Evolutionary conservation across 2,329 filamentous ascomycete species (phyloP), one percentile per base, ranked within the genome.

Genomic region (Aspergillus ochraceus): DNA sequence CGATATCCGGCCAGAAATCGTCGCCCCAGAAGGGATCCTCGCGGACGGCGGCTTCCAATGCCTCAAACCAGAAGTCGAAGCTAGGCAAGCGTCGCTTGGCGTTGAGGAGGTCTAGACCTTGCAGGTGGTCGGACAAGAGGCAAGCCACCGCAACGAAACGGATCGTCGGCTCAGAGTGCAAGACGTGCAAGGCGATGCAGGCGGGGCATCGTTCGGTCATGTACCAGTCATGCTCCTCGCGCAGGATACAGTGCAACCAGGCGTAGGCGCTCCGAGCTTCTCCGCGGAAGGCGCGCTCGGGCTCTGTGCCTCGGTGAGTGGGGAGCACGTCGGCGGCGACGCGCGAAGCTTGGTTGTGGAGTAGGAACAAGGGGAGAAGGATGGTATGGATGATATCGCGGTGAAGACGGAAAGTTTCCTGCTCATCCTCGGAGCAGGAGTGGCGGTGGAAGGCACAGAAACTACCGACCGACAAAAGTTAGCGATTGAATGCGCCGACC

Each of bases 311-410:
- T 59, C 79, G 79, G 46, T 72, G 71, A 30, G 77, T 80, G 59
- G 80, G 80, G 10, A 85, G 76, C 1, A 78, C 79, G 22, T 78
- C 78, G 30, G 79, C 75, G 2, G 84, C 84, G 32, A 85, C 76
- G 1, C 76, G 76, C 30, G 80, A 79, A n/a, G 84, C 83, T 63
- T 83, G 82, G 60, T 79, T 77, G 71, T 83, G 83, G 55, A 87
- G 79, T 61, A 84, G 77, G 36, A 84, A 82, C 9, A 87, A 74
- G n/a, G 84, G 85, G 53, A 84, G 80, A 55, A 86, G 78, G 14
- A 86, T 76, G 36, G 83, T 84, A 65, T 86, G 84, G 55, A 86
- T 80, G 55, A 86, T 80, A 61, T 86, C 84, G 67, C 84, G 83
- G 64, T 86, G 83, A 20, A 86, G 76, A 14, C 83, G 72, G 62